Conservation (phyloP, 2,329 filamentous ascomycete species). For the Pseudocercospora vitis region DNA sequence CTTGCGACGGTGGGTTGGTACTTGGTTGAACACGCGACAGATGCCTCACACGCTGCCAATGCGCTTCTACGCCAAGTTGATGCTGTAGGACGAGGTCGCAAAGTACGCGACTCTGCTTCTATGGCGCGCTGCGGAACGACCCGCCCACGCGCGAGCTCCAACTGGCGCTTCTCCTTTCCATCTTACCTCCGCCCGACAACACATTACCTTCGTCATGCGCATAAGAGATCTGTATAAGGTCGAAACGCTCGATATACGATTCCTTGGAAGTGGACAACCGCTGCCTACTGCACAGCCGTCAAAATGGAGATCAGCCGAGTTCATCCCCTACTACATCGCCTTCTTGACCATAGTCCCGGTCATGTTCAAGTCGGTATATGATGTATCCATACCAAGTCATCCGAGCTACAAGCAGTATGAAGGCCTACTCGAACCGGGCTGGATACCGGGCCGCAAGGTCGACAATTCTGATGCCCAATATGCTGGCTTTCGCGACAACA, state of each 20-base stretch:
- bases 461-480: conserved; percentile 92
- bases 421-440: conserved; percentile 71
- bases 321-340: conserved; percentile 74
- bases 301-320: conserved; percentile 81
- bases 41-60: not conserved
- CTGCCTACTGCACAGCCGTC: conserved; percentile 55
- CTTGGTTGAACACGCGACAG: not conserved
- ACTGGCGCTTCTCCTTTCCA: conserved; percentile 8
- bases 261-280: conserved; percentile 60
- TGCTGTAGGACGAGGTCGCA: not conserved
- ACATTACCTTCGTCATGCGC: conserved; percentile 16
- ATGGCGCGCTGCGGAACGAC: not conserved
- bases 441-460: conserved; percentile 89
- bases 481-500: conserved; percentile 76
- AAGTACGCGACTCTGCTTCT: not conserved
- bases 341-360: conserved; percentile 66
- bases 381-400: conserved; percentile 84
- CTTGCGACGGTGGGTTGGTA: not conserved
- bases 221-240: conserved; percentile 57
- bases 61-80: not conserved
- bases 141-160: not conserved
- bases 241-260: conserved; percentile 69
- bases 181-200: conserved; percentile 5
- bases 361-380: conserved; percentile 89
- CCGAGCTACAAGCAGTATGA: conserved; percentile 77